Percentiles rank a stretch among this genome's conserved stretches.
phyloP scores from a whole-genome alignment of 1,284 basidiomycete genomes.

The Inonotus hispidus region DNA sequence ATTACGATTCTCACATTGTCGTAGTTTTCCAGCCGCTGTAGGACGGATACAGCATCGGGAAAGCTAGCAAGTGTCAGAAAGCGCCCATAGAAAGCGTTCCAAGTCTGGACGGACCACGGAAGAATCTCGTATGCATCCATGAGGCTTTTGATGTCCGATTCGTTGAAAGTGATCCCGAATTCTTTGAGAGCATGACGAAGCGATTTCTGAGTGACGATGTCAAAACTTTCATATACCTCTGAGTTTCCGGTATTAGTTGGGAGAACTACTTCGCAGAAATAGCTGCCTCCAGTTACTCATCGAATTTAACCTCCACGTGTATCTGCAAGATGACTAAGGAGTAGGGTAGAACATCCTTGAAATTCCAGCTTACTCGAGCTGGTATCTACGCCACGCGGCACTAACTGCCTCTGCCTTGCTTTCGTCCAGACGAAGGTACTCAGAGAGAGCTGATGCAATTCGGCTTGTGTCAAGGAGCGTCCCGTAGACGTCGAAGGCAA shows the following conservation, averaged over 20 bases:
- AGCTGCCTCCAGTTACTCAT: slow-evolving; percentile 25
- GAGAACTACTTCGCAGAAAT: background rate
- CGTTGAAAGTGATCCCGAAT: slow-evolving; percentile 18
- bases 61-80: slow-evolving; percentile 21
- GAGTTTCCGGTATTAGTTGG: background rate
- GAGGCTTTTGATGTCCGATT: slow-evolving; percentile 19
- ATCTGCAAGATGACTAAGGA: slow-evolving; percentile 20
- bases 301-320: slow-evolving; percentile 31
- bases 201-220: slow-evolving; percentile 27
- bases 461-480: slow-evolving; percentile 30
- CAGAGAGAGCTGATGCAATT: slow-evolving; percentile 21
- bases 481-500: slow-evolving; percentile 32
- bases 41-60: slow-evolving; percentile 22
- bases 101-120: slow-evolving; percentile 21
- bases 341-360: background rate
- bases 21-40: slow-evolving; percentile 22
- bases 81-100: background rate
- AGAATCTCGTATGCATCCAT: slow-evolving; percentile 27
- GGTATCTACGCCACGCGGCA: slow-evolving; percentile 27
- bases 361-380: slow-evolving; percentile 28
- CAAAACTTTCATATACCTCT: slow-evolving; percentile 30
- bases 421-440: slow-evolving; percentile 17
- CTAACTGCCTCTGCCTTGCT: slow-evolving; percentile 23
- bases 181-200: slow-evolving; percentile 28
- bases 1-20: slow-evolving; percentile 22